These are phyloP conservation scores for Urtica urens DNA, from an alignment of 306 rosid species.

Conservation along the genomic window DNA sequence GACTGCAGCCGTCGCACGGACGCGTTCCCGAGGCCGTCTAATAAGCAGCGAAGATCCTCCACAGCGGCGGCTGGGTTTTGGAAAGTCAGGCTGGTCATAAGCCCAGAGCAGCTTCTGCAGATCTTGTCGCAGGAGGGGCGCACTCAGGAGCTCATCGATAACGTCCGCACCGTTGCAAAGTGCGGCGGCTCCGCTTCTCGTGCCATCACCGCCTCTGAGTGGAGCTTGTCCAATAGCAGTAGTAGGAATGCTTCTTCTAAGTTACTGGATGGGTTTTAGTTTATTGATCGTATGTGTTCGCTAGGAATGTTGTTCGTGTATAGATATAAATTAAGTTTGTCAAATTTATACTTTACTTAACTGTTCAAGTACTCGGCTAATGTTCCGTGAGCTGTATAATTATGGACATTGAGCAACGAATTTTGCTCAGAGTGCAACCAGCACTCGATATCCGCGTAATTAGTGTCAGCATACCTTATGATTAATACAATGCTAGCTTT, in stretches of 20 bases:
- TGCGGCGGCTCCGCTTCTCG: conserved; percentile 26
- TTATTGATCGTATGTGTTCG: too few species aligned
- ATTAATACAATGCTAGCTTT: too few species aligned
- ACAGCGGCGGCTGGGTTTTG: conserved; percentile 42
- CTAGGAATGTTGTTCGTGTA: too few species aligned
- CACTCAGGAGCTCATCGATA: conserved; percentile 64
- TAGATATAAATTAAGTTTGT: too few species aligned
- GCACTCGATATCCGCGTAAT: too few species aligned
- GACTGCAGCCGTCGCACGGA: conserved; percentile 45
- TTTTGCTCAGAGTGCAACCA: too few species aligned
- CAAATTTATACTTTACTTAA: too few species aligned
- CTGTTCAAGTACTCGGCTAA: too few species aligned
- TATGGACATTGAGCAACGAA: too few species aligned
- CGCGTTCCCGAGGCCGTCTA: conserved; percentile 22
- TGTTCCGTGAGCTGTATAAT: too few species aligned
- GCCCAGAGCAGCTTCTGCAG: conserved; percentile 50
- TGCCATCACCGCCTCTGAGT: conserved; percentile 18
- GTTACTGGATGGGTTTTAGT: conserved; percentile 30
- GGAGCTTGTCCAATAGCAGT: conserved; percentile 61
- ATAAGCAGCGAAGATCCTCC: too few species aligned
- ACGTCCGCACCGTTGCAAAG: conserved; percentile 67
- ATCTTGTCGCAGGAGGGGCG: conserved; percentile 58
- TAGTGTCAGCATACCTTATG: too few species aligned
- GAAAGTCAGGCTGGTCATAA: conserved; percentile 78
- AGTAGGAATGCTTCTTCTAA: conserved; percentile 47